These are phyloP conservation scores for Polyporus tsugae DNA, from an alignment of 1,284 basidiomycete genomes.

Conservation along the genomic window DNA sequence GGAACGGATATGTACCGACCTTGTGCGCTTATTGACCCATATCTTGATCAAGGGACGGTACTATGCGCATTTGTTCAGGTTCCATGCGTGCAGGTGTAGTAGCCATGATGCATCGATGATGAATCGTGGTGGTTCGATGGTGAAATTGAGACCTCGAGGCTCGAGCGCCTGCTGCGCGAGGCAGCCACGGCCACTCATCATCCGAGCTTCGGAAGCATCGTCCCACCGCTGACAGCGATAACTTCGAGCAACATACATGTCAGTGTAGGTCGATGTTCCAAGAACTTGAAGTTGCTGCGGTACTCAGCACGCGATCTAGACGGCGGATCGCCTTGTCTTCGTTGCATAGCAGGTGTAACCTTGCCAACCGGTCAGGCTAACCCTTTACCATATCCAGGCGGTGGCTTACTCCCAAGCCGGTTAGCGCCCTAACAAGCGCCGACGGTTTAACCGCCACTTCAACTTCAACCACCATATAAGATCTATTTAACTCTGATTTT, in stretches of 20 bases:
- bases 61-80: neutral
- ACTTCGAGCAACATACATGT: neutral
- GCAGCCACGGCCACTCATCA: neutral
- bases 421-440: neutral
- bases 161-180: neutral
- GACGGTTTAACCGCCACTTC: neutral
- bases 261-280: neutral
- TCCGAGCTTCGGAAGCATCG: neutral
- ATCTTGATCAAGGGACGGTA: neutral
- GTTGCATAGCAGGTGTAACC: neutral
- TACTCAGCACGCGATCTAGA: neutral
- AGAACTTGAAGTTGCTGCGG: neutral
- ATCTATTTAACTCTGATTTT: too few species aligned
- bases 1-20: neutral
- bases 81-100: neutral
- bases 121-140: neutral
- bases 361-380: slow-evolving; percentile 8
- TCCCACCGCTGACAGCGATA: neutral
- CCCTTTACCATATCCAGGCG: slow-evolving; percentile 6
- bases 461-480: too few species aligned
- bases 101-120: neutral
- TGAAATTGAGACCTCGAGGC: neutral
- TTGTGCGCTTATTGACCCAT: neutral
- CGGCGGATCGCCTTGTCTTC: neutral
- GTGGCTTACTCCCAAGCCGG: slow-evolving; percentile 7